Conservation (phyloP, 768 basidiomycete genomes). For the Psilocybe cubensis region DNA sequence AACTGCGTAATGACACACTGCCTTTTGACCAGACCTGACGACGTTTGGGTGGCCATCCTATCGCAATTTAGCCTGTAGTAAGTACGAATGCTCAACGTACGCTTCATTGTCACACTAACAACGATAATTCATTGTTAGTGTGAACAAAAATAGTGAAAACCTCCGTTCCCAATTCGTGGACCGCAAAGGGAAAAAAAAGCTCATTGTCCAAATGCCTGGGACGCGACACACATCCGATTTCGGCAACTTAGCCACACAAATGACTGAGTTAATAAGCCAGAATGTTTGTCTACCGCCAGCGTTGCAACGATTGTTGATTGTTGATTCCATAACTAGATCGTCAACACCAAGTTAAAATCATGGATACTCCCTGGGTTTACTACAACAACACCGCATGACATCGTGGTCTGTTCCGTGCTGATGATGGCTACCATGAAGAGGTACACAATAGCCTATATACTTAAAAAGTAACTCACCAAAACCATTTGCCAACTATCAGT, state of each 20-base stretch:
- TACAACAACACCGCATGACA: constrained; percentile 45
- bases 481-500: constrained; percentile 1
- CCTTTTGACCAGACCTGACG: constrained; percentile 38
- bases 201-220: constrained; percentile 18
- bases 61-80: constrained; percentile 43
- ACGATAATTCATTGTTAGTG: constrained; percentile 12
- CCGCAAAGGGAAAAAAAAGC: constrained; percentile 26
- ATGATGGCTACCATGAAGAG: constrained; percentile 47
- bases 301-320: background rate
- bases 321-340: constrained; percentile 12
- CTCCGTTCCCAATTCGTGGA: constrained; percentile 34
- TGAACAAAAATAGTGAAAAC: constrained; percentile 37
- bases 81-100: background rate
- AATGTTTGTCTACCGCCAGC: constrained; percentile 20
- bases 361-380: constrained; percentile 49
- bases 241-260: constrained; percentile 25
- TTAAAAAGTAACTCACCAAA: background rate
- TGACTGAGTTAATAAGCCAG: constrained; percentile 25
- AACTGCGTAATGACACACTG: background rate
- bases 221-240: constrained; percentile 23
- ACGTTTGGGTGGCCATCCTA: constrained; percentile 50
- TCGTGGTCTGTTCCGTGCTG: constrained; percentile 37
- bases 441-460: constrained; percentile 5
- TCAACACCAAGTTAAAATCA: constrained; percentile 31
- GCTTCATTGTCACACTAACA: background rate